A percentile compares a stretch with the other conserved stretches of the same genome.
Conservation (phyloP, 2,329 filamentous ascomycete species). For the Laburnicola sp. region DNA sequence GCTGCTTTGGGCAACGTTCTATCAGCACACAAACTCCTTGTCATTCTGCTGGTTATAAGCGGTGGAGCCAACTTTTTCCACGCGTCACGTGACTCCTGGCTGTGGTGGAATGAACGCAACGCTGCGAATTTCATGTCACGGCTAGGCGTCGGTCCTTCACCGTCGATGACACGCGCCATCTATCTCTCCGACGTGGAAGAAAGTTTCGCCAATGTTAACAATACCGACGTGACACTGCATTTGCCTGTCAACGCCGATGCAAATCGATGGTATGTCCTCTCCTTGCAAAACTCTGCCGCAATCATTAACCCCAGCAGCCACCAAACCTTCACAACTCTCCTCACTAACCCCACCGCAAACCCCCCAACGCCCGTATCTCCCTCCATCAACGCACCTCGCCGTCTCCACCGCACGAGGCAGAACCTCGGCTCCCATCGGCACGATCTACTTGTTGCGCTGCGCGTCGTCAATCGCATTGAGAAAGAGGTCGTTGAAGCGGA, state of each 20-base stretch:
- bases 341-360: constrained; percentile 28
- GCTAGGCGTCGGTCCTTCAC: constrained; percentile 77
- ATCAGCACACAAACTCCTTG: constrained; percentile 73
- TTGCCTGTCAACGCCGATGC: constrained; percentile 16
- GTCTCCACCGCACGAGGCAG: constrained; percentile 77
- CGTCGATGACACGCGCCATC: constrained; percentile 80
- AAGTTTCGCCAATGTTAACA: constrained; percentile 50
- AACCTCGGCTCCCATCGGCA: constrained; percentile 82
- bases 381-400: constrained; percentile 48
- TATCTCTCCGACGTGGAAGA: constrained; percentile 81
- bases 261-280: constrained; percentile 32
- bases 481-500: constrained; percentile 81
- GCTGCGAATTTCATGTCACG: constrained; percentile 79
- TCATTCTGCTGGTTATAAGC: constrained; percentile 70
- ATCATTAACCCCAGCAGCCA: constrained; percentile 29
- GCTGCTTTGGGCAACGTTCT: constrained; percentile 68
- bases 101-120: constrained; percentile 84
- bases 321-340: constrained; percentile 44
- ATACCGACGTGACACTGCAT: constrained; percentile 30
- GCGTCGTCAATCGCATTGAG: constrained; percentile 87
- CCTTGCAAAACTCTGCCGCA: not conserved
- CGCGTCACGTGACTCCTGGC: constrained; percentile 70
- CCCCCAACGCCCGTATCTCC: constrained; percentile 26
- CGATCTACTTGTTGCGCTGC: constrained; percentile 86
- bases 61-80: constrained; percentile 73